Conservation (phyloP, 257 asterid genomes). For the Hygrophila difformis region DNA sequence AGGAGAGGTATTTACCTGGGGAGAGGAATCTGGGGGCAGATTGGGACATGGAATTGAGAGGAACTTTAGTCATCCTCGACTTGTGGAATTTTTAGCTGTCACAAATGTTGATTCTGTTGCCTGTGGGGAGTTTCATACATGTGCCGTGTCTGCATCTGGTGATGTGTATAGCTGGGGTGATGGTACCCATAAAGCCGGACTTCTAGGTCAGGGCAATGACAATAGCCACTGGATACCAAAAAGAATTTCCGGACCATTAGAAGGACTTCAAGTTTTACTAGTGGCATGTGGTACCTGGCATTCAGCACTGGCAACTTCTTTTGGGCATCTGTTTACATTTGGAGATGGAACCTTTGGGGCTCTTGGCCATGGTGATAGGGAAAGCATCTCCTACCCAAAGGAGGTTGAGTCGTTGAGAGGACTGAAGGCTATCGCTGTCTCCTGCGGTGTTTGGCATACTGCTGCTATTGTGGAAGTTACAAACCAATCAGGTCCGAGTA, state of each 20-base stretch:
- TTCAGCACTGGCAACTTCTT: slow-evolving; percentile 66
- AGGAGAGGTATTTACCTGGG: slow-evolving; percentile 97
- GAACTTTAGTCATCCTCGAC: slow-evolving; percentile 60
- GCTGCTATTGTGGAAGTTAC: slow-evolving; percentile 81
- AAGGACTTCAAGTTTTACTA: slow-evolving; percentile 75
- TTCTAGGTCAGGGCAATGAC: slow-evolving; percentile 84
- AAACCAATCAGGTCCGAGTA: slow-evolving; percentile 36
- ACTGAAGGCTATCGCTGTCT: slow-evolving; percentile 51
- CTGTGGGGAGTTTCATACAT: slow-evolving; percentile 86
- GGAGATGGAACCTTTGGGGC: slow-evolving; percentile 92
- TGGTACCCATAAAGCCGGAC: slow-evolving; percentile 73
- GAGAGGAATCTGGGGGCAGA: slow-evolving; percentile 88
- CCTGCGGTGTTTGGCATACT: slow-evolving; percentile 94
- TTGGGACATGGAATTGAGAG: slow-evolving; percentile 84
- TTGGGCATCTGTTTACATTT: slow-evolving; percentile 71
- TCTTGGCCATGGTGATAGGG: slow-evolving; percentile 84
- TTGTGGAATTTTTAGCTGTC: slow-evolving; percentile 65
- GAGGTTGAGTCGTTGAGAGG: slow-evolving; percentile 68
- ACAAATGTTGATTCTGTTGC: slow-evolving; percentile 65
- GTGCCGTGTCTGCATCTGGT: slow-evolving; percentile 73
- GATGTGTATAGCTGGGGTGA: slow-evolving; percentile 97
- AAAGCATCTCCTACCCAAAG: slow-evolving; percentile 45
- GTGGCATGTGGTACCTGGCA: slow-evolving; percentile 96
- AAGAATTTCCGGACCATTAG: slow-evolving; percentile 62
- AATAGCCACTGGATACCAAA: slow-evolving; percentile 95